A percentile compares a stretch with the other conserved stretches of the same genome.
These are phyloP conservation scores for Auricularia auricula-judae DNA, from an alignment of 768 basidiomycete genomes.

Conservation along the genomic window DNA sequence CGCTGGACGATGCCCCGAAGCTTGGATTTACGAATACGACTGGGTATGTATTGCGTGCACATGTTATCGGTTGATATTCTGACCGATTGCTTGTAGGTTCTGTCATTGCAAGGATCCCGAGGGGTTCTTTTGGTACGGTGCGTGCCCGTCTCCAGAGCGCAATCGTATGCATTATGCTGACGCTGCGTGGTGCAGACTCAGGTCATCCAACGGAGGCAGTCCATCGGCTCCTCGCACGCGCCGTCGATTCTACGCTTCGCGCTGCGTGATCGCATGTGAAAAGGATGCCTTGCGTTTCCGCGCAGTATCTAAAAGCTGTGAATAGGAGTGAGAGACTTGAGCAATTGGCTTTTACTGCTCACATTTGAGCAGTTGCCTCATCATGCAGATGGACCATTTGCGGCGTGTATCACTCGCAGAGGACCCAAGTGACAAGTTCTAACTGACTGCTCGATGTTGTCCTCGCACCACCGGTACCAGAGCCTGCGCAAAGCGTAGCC, in stretches of 20 bases:
- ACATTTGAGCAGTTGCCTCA: too few species aligned
- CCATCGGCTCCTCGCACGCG: constrained; percentile 33
- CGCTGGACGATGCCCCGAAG: constrained; percentile 29
- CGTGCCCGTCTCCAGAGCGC: background rate
- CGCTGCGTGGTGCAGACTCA: constrained; percentile 22
- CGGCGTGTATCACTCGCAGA: too few species aligned
- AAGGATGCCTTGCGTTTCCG: too few species aligned
- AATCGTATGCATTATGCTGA: constrained; percentile 12
- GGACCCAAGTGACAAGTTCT: too few species aligned
- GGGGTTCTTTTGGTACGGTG: constrained; percentile 44
- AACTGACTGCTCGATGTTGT: too few species aligned
- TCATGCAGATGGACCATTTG: too few species aligned
- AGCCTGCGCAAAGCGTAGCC: too few species aligned
- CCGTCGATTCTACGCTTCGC: constrained; percentile 27
- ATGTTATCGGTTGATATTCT: background rate
- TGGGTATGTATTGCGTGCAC: constrained; percentile 20
- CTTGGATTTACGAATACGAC: constrained; percentile 40
- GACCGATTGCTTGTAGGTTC: constrained; percentile 22
- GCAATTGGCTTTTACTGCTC: too few species aligned
- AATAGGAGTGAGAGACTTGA: too few species aligned
- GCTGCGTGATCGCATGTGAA: too few species aligned
- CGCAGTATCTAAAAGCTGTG: too few species aligned
- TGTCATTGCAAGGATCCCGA: constrained; percentile 35
- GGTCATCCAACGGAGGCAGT: constrained; percentile 41
- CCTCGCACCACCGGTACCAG: too few species aligned